These are phyloP conservation scores for Manihot esculenta DNA, from an alignment of 441 rosid genomes.

Conservation along the genomic window DNA sequence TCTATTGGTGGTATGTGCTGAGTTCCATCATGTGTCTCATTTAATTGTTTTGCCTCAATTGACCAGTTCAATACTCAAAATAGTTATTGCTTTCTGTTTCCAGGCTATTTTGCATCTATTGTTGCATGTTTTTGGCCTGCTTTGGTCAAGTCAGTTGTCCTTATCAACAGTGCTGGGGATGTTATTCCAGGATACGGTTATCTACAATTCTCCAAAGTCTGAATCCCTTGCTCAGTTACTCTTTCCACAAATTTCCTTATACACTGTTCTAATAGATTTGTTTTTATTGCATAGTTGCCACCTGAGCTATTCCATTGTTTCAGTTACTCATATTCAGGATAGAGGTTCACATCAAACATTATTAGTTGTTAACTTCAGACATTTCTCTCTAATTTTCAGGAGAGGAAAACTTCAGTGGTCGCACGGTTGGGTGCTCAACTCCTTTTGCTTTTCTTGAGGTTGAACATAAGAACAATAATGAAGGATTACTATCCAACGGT, in stretches of 20 bases:
- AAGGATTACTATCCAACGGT: conserved; percentile 81
- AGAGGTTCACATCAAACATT: background rate
- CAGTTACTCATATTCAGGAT: background rate
- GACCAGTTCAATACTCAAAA: background rate
- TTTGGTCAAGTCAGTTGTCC: conserved; percentile 63
- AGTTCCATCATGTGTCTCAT: conserved; percentile 8
- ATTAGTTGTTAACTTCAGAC: background rate
- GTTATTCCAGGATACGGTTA: conserved; percentile 57
- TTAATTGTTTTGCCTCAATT: background rate
- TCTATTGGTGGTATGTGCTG: conserved; percentile 75
- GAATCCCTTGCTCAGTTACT: background rate
- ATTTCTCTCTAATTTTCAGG: conserved; percentile 36
- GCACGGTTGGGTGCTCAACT: conserved; percentile 66
- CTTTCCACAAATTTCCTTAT: background rate
- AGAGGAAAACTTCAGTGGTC: conserved; percentile 55
- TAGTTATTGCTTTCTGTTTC: conserved; percentile 15
- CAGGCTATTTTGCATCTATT: conserved; percentile 77
- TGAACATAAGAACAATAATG: conserved; percentile 51
- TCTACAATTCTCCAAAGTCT: conserved; percentile 42
- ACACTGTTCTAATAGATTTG: background rate
- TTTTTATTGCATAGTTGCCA: too few relatives aligned
- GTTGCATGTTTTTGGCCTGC: conserved; percentile 66
- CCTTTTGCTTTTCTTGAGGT: conserved; percentile 61
- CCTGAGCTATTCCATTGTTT: background rate
- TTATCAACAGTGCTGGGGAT: conserved; percentile 78